Base-by-base conservation (phyloP, 805 yeast species). In the Lachancea mirantina region DNA sequence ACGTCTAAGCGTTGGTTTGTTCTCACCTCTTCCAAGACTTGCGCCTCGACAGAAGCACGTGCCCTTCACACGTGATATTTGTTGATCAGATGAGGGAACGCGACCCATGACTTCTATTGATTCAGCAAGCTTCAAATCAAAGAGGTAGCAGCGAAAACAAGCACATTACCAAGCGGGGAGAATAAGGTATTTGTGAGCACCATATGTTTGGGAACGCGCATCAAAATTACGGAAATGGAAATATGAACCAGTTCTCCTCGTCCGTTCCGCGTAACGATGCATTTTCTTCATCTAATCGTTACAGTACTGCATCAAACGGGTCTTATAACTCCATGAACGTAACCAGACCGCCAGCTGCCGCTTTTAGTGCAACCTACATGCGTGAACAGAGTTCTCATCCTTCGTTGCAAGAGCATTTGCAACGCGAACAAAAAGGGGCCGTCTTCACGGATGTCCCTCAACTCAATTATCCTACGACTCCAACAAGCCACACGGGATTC, bases 331-430 rank as follows among this genome's bases (percentile, higher is more conserved):
- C 42, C 32, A 14, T 49, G 45, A 8, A 49, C 17, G 47, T 54
- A 14, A 41, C 52, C 8, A 43, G 44, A 23, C 67, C 64, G 19
- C 64, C 65, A 1, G 47, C 52, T 4, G 57, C 59, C 2, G 56
- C 48, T 30, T 62, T 61, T 34, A 56, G 63, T 29, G 37, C 52
- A 5, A 59, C 53, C 30, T 62, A 62, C 34, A 50, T 59, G 56
- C 52, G 51, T 26, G 54, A 49, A 26, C 67, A 61, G 37, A 57
- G 54, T 13, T 62, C 67, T 1, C 64, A 60, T 11, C 65, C 53
- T 25, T 62, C 67, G 1, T 41, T 63, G 14, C 65, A 49, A 22
- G 57, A 49, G 5, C 49, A 45, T 15, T 26, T 44, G 14, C 50
- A 49, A 29, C 32, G 39, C 11, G 46, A 46, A 19, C 30, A 40